Percentiles rank a stretch among this genome's conserved stretches.
These are phyloP conservation scores for Camelina hispida DNA, from an alignment of 345 rosid species.

Conservation along the genomic window DNA sequence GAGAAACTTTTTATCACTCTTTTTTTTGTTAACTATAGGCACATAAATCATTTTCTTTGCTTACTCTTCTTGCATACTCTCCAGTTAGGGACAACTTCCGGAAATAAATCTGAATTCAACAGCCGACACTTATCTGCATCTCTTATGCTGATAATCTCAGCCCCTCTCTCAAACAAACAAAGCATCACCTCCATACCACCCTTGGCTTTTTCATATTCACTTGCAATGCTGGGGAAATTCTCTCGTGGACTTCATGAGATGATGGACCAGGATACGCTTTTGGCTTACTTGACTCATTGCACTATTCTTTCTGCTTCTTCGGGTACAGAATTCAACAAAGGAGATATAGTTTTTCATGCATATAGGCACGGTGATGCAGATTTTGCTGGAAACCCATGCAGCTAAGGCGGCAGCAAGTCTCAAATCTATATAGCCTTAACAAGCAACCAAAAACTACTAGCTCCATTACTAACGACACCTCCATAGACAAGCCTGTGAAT, in stretches of 20 bases:
- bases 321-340: constrained; percentile 42
- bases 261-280: constrained; percentile 64
- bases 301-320: constrained; percentile 48
- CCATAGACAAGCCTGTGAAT: constrained; percentile 66
- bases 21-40: constrained; percentile 1
- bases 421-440: constrained; percentile 57
- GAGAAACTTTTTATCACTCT: constrained; percentile 4
- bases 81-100: constrained; percentile 74
- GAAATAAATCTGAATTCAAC: constrained; percentile 60
- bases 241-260: constrained; percentile 65
- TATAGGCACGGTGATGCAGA: constrained; percentile 38
- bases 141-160: constrained; percentile 77
- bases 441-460: constrained; percentile 56
- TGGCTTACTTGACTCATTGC: constrained; percentile 70
- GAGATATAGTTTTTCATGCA: constrained; percentile 37
- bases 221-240: constrained; percentile 74
- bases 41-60: constrained; percentile 12
- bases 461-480: constrained; percentile 62
- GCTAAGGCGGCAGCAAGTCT: constrained; percentile 48
- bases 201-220: constrained; percentile 73
- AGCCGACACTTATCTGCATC: constrained; percentile 67
- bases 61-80: constrained; percentile 39
- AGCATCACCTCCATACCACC: constrained; percentile 56
- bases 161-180: constrained; percentile 58
- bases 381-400: constrained; percentile 37